These are phyloP conservation scores for Rhodotorula diobovata DNA, from an alignment of 768 basidiomycete species.

Conservation along the genomic window DNA sequence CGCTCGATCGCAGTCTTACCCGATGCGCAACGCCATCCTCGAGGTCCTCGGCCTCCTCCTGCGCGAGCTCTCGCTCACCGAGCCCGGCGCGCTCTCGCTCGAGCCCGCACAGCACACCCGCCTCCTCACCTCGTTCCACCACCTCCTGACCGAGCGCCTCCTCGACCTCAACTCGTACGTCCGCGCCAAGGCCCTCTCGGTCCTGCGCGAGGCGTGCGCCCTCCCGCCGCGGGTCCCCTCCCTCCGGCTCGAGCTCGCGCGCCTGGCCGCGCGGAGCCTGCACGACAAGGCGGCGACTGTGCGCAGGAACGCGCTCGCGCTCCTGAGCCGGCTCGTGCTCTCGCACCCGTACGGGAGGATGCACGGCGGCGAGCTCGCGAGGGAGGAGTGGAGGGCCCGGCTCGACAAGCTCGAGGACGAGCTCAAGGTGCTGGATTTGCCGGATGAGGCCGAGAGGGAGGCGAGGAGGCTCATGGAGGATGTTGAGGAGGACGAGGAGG, in stretches of 20 bases:
- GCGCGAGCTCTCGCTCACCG: constrained; percentile 64
- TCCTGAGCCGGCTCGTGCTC: constrained; percentile 67
- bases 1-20: constrained; percentile 64
- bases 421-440: constrained; percentile 65
- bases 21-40: constrained; percentile 90
- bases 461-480: constrained; percentile 53
- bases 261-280: constrained; percentile 69
- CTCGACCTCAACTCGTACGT: constrained; percentile 87
- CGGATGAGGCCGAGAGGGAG: constrained; percentile 47
- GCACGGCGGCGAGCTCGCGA: constrained; percentile 74
- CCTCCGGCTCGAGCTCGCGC: constrained; percentile 69
- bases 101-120: constrained; percentile 43
- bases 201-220: constrained; percentile 71
- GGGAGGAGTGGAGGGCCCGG: constrained; percentile 66
- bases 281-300: constrained; percentile 86
- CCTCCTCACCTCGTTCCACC: constrained; percentile 74
- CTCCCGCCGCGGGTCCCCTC: constrained; percentile 76
- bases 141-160: constrained; percentile 1
- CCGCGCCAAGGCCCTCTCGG: constrained; percentile 75
- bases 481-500: constrained; percentile 53
- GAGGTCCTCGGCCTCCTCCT: constrained; percentile 85
- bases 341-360: constrained; percentile 85
- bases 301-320: constrained; percentile 72
- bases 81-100: constrained; percentile 50
- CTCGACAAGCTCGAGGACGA: constrained; percentile 63